Conservation (phyloP, 805 yeast genomes). For the Novakomyces olei region DNA sequence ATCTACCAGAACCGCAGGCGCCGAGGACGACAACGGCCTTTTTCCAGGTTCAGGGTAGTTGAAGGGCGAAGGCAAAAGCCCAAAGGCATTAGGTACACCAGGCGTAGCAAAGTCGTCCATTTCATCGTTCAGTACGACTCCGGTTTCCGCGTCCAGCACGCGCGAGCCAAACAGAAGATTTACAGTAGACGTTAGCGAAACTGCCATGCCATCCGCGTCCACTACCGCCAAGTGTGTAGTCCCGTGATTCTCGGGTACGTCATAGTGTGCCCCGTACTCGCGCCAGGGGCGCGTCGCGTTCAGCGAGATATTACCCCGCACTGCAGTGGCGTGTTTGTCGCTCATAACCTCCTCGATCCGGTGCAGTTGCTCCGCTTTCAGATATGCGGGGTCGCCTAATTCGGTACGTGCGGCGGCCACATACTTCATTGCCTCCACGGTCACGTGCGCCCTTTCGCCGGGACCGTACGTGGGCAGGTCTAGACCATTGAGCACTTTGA, state of each 20-base stretch:
- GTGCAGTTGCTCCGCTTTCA: slow-evolving; percentile 13
- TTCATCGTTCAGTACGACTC: slow-evolving; percentile 64
- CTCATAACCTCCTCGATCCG: slow-evolving; percentile 26
- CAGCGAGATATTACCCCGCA: slow-evolving; percentile 31
- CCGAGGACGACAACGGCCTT: slow-evolving; percentile 66
- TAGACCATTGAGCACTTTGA: slow-evolving; percentile 36
- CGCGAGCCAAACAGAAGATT: slow-evolving; percentile 65
- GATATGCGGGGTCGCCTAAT: slow-evolving; percentile 41
- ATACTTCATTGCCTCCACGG: slow-evolving; percentile 81
- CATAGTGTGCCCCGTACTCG: slow-evolving; percentile 60
- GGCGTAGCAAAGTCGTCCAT: slow-evolving; percentile 89
- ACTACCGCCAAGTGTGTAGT: slow-evolving; percentile 72
- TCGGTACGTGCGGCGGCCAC: slow-evolving; percentile 68
- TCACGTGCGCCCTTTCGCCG: slow-evolving; percentile 8
- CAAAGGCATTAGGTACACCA: slow-evolving; percentile 47
- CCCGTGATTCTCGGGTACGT: slow-evolving; percentile 63
- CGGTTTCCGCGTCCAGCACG: slow-evolving; percentile 63
- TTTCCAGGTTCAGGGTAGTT: slow-evolving; percentile 56
- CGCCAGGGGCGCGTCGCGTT: slow-evolving; percentile 40
- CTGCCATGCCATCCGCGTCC: slow-evolving; percentile 55
- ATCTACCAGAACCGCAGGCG: slow-evolving; percentile 46
- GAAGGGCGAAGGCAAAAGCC: slow-evolving; percentile 55
- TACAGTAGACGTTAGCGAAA: slow-evolving; percentile 71
- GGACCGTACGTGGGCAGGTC: slow-evolving; percentile 14
- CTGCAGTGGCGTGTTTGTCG: slow-evolving; percentile 34